These are phyloP conservation scores for Schizothecium vesticola DNA, from an alignment of 495 filamentous ascomycete species.

Conservation along the genomic window DNA sequence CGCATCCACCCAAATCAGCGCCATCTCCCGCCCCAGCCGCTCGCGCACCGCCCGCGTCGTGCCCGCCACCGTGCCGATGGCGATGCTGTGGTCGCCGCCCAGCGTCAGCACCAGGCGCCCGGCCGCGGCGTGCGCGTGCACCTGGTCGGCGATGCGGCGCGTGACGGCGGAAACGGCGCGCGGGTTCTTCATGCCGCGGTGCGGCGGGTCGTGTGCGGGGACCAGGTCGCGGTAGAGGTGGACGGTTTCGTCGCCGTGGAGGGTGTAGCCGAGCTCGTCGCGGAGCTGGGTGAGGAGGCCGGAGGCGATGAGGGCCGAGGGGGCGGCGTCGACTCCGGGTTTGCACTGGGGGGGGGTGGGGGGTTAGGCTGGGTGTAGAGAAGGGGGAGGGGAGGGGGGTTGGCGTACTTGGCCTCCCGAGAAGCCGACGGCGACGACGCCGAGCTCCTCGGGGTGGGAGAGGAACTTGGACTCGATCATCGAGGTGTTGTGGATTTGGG, in stretches of 20 bases:
- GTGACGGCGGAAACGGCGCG: constrained; percentile 86
- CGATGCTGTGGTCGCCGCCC: constrained; percentile 94
- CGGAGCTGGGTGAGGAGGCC: constrained; percentile 80
- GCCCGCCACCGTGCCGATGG: constrained; percentile 86
- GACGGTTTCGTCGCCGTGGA: constrained; percentile 78
- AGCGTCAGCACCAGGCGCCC: constrained; percentile 89
- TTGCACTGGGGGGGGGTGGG: constrained; percentile 58
- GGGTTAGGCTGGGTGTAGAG: constrained; percentile 10
- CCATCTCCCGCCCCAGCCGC: constrained; percentile 72
- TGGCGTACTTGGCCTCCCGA: constrained; percentile 84
- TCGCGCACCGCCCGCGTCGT: constrained; percentile 80
- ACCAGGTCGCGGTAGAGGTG: constrained; percentile 77
- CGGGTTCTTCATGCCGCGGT: constrained; percentile 90
- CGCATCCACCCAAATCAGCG: constrained; percentile 97
- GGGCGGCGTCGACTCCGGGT: constrained; percentile 86
- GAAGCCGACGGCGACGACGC: constrained; percentile 93
- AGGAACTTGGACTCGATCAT: constrained; percentile 81
- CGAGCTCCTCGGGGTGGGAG: constrained; percentile 67
- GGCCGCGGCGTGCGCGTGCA: constrained; percentile 78
- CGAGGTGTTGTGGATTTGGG: constrained; percentile 47
- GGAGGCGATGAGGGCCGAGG: constrained; percentile 81
- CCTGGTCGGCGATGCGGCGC: constrained; percentile 68
- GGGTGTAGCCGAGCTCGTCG: constrained; percentile 79
- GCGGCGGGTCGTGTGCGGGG: constrained; percentile 66
- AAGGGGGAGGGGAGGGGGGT: not conserved